Evolutionary conservation across 106 monocot species (phyloP), one percentile per base, ranked within the genome.

Genomic region (Dioscorea alata): DNA sequence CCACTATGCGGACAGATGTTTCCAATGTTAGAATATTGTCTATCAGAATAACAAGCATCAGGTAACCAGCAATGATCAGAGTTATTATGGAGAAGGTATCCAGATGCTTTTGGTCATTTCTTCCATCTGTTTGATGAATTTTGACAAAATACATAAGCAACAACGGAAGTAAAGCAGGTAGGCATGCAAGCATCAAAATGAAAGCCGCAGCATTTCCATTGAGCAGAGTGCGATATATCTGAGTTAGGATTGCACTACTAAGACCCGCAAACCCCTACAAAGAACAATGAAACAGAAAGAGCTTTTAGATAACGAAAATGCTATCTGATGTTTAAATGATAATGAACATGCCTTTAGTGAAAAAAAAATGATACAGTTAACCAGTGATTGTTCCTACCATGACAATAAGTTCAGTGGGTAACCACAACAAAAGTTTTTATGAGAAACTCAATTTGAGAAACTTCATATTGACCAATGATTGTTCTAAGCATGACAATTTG

Each of bases 221-320:
- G 20, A 79, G 83, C 23, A 88, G 15, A 15, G 96, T 87, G 49
- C 50, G 73, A 60, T 92, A 87, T 60, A 83, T 28, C 68, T 92
- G 84, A 19, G 92, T 79, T 16, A 97, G 71, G 28, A 97, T 92
- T 12, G 96, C 96, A 48, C 96, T 92, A 68, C 92, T 89, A 66
- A 97, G 70, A 48, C 96, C 92, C 23, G 92, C 67, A 85, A 97
- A 97, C 0, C 92, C 96, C 96, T 97, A 61, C 18, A 56, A 3
- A 51, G 0, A 22, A 63, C 9, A 6, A 42, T 42, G 42, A 42
- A 42, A 42, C 42, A 42, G 42, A 42, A 42, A 42, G 0, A 42
- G 42, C 42, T 42, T 42, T 42, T 42, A 42, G 42, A 42, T 10
- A 3, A 42, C 42, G 4, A 42, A 42, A 42, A 42, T 6, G 42